Evolutionary conservation across 2,329 filamentous ascomycete genomes (phyloP).

Genomic region (Xylariaceae sp.): DNA sequence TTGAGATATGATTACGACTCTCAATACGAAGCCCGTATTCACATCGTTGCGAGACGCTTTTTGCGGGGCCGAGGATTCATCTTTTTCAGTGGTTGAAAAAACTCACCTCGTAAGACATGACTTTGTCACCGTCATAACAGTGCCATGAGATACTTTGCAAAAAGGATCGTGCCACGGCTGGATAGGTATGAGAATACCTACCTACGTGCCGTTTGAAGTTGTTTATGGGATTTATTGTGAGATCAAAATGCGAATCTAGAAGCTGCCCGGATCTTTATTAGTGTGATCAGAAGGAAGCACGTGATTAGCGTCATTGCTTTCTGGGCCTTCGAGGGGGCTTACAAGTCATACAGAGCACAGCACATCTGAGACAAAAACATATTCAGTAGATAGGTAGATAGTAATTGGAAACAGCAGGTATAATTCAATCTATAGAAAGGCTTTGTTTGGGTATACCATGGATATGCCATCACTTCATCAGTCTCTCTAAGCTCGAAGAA

Average conservation of each 20-base stretch:
- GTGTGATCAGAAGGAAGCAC: constrained; percentile 12
- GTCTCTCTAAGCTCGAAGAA: constrained; percentile 6
- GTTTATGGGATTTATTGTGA: background rate
- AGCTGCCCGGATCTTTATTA: background rate
- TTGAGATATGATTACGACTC: background rate
- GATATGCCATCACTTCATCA: constrained; percentile 5
- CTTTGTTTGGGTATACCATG: constrained; percentile 18
- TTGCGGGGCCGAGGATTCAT: constrained; percentile 8
- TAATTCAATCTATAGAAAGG: constrained; percentile 15
- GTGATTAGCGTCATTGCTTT: constrained; percentile 20
- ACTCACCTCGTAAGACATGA: constrained; percentile 27
- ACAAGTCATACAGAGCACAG: background rate
- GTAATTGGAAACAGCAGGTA: background rate
- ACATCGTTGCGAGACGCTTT: background rate
- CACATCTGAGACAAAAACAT: background rate
- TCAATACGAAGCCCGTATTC: background rate
- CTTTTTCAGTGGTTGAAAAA: background rate
- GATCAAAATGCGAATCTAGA: background rate
- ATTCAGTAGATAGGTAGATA: background rate
- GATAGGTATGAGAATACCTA: no score
- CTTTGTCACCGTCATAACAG: constrained; percentile 9
- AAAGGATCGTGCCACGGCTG: background rate
- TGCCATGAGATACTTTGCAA: constrained; percentile 9
- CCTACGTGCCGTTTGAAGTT: background rate
- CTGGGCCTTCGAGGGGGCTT: background rate